Conservation (phyloP, 2,329 filamentous ascomycete species). For the Aureobasidium vineae region DNA sequence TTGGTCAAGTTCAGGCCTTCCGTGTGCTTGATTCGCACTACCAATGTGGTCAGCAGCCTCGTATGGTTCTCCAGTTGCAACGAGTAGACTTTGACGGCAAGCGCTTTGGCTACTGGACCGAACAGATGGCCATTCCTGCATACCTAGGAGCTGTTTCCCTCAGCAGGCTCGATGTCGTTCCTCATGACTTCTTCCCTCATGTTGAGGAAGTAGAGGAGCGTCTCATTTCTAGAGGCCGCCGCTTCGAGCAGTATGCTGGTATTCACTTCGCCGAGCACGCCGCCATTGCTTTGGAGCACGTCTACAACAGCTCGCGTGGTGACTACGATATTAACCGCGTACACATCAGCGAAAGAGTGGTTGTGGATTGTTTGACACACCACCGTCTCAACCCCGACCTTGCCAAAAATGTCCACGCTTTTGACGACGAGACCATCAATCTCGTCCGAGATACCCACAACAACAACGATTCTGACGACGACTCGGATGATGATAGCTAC, state of each 20-base stretch:
- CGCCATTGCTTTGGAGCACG: slow-evolving; percentile 33
- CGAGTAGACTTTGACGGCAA: slow-evolving; percentile 41
- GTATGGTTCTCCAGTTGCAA: slow-evolving; percentile 34
- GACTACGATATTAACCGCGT: slow-evolving; percentile 30
- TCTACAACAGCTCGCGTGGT: not conserved
- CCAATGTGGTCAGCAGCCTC: slow-evolving; percentile 31
- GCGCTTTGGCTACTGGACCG: slow-evolving; percentile 32
- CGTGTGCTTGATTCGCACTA: slow-evolving; percentile 36
- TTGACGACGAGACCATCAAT: slow-evolving; percentile 27
- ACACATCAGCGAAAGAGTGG: slow-evolving; percentile 34
- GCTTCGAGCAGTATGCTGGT: slow-evolving; percentile 33
- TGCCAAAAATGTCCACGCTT: slow-evolving; percentile 32
- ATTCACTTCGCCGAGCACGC: slow-evolving; percentile 35
- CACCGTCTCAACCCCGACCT: slow-evolving; percentile 34
- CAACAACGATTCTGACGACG: not conserved
- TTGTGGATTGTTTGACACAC: slow-evolving; percentile 35
- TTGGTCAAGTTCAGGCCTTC: slow-evolving; percentile 37
- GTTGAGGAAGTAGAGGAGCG: slow-evolving; percentile 28
- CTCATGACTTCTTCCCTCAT: slow-evolving; percentile 31
- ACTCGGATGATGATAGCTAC: not conserved
- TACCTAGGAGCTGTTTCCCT: slow-evolving; percentile 33
- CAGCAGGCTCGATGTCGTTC: slow-evolving; percentile 33
- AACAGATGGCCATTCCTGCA: slow-evolving; percentile 27
- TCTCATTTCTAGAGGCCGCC: slow-evolving; percentile 33
- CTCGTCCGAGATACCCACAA: not conserved